Percentiles rank a stretch among this genome's conserved stretches.
Conservation (phyloP, 2,329 filamentous ascomycete species). For the Cytospora leucostoma region DNA sequence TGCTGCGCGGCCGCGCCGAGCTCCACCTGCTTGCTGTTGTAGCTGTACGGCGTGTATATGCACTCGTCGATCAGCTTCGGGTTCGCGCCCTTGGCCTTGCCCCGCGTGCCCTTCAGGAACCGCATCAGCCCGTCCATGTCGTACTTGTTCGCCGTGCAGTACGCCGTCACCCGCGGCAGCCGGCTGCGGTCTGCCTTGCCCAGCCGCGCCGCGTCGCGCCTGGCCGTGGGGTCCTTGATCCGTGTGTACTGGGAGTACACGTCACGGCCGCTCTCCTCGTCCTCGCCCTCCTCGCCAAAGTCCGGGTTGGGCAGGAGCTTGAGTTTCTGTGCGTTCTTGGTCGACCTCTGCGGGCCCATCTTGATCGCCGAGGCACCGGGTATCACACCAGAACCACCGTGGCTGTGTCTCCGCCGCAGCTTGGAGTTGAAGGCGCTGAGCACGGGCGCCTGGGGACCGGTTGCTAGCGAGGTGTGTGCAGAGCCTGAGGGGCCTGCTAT, state of each 20-base stretch:
- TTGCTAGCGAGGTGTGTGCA: constrained; percentile 35
- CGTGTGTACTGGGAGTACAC: constrained; percentile 97
- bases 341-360: constrained; percentile 91
- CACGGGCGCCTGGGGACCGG: constrained; percentile 53
- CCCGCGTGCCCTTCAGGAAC: constrained; percentile 78
- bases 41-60: constrained; percentile 92
- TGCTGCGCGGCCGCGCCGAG: constrained; percentile 12
- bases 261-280: constrained; percentile 91
- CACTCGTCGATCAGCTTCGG: constrained; percentile 97
- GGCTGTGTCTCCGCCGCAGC: constrained; percentile 81
- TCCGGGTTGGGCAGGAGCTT: constrained; percentile 95
- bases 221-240: constrained; percentile 93
- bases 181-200: constrained; percentile 90
- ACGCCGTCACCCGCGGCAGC: constrained; percentile 89
- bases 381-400: constrained; percentile 64
- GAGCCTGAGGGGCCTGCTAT: constrained; percentile 40
- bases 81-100: constrained; percentile 73
- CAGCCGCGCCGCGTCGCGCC: constrained; percentile 85
- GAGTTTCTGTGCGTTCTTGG: constrained; percentile 93
- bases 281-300: constrained; percentile 70
- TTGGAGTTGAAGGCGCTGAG: constrained; percentile 85
- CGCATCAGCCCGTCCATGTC: constrained; percentile 86
- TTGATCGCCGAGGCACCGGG: constrained; percentile 56
- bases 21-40: constrained; percentile 53
- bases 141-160: constrained; percentile 92